phyloP scores from a whole-genome alignment of 371 early-diverging fungal species.

The Thermomucor indicae-seudaticae region DNA sequence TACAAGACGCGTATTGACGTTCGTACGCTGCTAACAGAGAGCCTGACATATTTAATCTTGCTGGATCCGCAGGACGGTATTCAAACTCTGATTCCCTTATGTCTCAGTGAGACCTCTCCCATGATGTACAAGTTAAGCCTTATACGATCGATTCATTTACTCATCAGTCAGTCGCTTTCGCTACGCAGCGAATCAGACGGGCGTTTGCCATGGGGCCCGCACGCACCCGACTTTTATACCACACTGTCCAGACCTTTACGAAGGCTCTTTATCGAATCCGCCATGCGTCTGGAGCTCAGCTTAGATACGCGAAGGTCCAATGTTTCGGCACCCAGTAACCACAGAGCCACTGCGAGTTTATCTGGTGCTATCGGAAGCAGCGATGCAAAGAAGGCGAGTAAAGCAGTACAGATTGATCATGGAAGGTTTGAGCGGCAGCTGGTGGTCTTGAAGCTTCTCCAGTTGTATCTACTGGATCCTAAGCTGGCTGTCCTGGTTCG shows the following conservation, averaged over 20 bases:
- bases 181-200: constrained; percentile 57
- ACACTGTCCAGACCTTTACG: constrained; percentile 63
- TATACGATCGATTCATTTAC: no score
- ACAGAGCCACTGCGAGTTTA: neutral
- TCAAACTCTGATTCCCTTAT: constrained; percentile 54
- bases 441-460: constrained; percentile 21
- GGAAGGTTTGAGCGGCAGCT: neutral
- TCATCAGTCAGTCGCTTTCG: constrained; percentile 66
- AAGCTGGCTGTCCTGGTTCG: constrained; percentile 19
- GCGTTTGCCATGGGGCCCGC: constrained; percentile 69
- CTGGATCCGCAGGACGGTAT: constrained; percentile 61
- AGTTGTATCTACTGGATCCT: constrained; percentile 23
- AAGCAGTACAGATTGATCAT: neutral
- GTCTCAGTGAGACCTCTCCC: constrained; percentile 57
- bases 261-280: constrained; percentile 46
- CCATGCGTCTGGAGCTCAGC: constrained; percentile 11
- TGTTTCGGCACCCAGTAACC: neutral
- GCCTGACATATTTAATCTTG: constrained; percentile 62
- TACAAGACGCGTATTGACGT: constrained; percentile 29
- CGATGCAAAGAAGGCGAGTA: neutral
- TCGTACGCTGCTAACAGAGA: constrained; percentile 56
- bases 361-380: constrained; percentile 36
- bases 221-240: constrained; percentile 57
- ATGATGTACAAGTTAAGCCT: constrained; percentile 65
- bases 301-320: constrained; percentile 7